Base-by-base conservation (phyloP, 768 basidiomycete genomes). In the Galerina sulciceps region DNA sequence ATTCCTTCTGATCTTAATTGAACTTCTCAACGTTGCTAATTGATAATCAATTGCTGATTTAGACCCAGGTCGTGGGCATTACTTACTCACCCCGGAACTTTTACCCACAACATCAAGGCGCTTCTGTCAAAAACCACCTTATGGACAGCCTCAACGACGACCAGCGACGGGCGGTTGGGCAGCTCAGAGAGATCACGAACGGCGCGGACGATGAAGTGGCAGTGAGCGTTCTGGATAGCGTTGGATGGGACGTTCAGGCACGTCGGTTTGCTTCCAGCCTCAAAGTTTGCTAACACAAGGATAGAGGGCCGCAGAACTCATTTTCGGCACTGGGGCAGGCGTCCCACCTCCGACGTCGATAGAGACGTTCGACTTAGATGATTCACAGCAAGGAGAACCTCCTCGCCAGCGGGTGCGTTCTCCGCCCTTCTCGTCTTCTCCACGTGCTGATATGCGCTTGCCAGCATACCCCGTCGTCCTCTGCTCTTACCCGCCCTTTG, bases 171-270 rank as follows among this genome's bases (percentile, higher is more conserved):
- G 76, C 80, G 4, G 65, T 83, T 22, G 62, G 60, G 2, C 84
- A 86, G 67, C 75, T 89, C 1, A 80, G 81, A 41, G 81, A 83
- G 60, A 73, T 90, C 54, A 87, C 85, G 0, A 81, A 85, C 47
- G 83, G 81, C 13, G 81, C 78, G 11, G 88, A 89, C 67, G 79
- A 81, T 31, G 86, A 87, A 1, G 82, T 85, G 1, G 82, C 89
- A 4, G 75, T 85, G n/a, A 71, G 74, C 35, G 80, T 92, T 1
- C 75, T 92, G 14, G 71, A 79, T 38, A 85, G 81, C 56, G 86
- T 88, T 9, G 81, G 80, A 48, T 92, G 89, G 89, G 85, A 90
- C 74, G 82, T 92, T 34, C 79, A 87, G 79, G 89, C 87, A 53
- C 62, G 80, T 62, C 23, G 44, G n/a, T 51, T 22, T 36, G 11